A percentile compares a stretch with the other conserved stretches of the same genome.
These are phyloP conservation scores for Citrullus colocynthis DNA, from an alignment of 306 rosid genomes.

Conservation along the genomic window DNA sequence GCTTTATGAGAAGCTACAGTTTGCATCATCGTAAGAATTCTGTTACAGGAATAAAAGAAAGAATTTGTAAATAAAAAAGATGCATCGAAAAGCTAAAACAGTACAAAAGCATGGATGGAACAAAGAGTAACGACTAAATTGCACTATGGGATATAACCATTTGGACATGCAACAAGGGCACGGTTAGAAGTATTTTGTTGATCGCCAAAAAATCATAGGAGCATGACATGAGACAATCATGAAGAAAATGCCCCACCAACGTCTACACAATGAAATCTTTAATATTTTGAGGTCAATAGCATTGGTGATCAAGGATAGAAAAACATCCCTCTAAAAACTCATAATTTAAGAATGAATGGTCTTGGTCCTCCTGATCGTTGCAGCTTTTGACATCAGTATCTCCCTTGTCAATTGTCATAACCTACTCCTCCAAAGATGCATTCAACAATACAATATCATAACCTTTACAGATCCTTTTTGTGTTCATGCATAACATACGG, in stretches of 20 bases:
- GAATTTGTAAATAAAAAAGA: conserved; percentile 4
- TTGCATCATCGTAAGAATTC: conserved; percentile 90
- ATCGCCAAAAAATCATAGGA: background rate
- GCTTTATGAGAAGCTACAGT: conserved; percentile 57
- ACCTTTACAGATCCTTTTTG: background rate
- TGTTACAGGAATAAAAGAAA: conserved; percentile 18
- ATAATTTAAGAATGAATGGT: background rate
- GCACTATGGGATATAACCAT: background rate
- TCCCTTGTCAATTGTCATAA: background rate
- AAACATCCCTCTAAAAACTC: background rate
- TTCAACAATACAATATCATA: background rate
- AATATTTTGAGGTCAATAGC: background rate
- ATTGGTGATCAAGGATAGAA: background rate
- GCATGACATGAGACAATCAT: background rate
- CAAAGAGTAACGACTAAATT: background rate
- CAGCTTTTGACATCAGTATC: background rate
- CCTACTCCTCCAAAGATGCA: background rate
- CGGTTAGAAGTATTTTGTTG: background rate
- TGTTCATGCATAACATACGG: background rate
- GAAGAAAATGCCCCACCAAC: background rate
- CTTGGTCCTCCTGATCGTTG: background rate
- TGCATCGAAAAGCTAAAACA: background rate
- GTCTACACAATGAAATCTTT: background rate
- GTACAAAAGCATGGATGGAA: background rate
- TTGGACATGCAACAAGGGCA: background rate